Evolutionary conservation across 106 monocot species (phyloP), one percentile per base, ranked within the genome.

Genomic region (Dendrobium catenatum): DNA sequence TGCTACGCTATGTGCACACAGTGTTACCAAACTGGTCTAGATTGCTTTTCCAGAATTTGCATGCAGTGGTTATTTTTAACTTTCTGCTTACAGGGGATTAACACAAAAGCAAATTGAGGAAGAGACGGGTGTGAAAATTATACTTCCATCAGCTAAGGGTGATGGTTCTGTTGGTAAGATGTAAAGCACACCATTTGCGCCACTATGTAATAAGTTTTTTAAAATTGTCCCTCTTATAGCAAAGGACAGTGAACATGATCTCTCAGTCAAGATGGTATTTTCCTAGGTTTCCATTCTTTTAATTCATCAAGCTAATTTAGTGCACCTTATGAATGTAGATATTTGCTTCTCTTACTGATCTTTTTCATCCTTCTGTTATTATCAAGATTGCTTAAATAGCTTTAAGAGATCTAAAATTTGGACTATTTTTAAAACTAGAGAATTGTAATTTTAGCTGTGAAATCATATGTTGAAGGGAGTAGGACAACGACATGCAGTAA

Each of bases 21-120:
- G 6, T 68, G 26, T 68, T 68, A 29, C 29, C 68, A 68, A 70
- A 70, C 33, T 2, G 3, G 37, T 4, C 33, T 70, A 31, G 15
- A 15, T 31, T 70, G 31, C 37, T 11, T 37, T 70, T 70, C 24
- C 8, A 31, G 33, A 72, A 80, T 73, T 37, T 68, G 27, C 54
- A 9, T 75, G 40, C 5, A 72, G 27, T 46, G 33, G 74, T n/a
- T 47, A 77, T 72, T 44, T 24, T 55, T 77, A 18, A 20, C 9
- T 18, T 55, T 37, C 68, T 77, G 17, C 31, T 85, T 85, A 41
- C 76, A 94, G 94, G 66, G 94, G 86, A 46, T 85, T 81, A 54
- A 88, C 84, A 75, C 88, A 88, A 40, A 86, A 82, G 44, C 89
- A 86, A 80, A 92, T 94, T 64, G 91, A 94, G 79, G 86, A 24